phyloP scores from a whole-genome alignment of 208 protist species.

The Blechomonas ayalai region DNA sequence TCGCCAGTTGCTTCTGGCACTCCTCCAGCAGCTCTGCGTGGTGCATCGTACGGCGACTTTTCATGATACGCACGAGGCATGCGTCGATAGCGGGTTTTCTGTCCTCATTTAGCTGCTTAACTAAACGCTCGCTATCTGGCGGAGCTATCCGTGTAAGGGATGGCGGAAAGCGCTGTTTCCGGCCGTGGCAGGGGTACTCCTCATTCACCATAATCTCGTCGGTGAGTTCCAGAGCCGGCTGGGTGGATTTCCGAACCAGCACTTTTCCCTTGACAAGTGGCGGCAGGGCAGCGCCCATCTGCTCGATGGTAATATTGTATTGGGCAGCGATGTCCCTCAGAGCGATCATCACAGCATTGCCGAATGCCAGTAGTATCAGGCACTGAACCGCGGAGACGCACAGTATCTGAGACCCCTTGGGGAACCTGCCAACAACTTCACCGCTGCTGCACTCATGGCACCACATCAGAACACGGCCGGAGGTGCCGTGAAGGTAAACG shows the following conservation, averaged over 20 bases:
- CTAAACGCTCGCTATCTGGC: constrained; percentile 24
- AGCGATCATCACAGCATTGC: constrained; percentile 25
- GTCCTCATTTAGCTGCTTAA: constrained; percentile 60
- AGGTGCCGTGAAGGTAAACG: constrained; percentile 59
- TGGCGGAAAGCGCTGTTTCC: constrained; percentile 49
- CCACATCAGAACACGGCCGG: constrained; percentile 61
- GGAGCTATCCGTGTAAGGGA: constrained; percentile 29
- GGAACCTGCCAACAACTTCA: constrained; percentile 45
- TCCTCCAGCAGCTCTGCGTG: constrained; percentile 68
- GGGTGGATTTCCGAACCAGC: constrained; percentile 4
- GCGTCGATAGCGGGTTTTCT: constrained; percentile 73
- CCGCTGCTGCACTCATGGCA: constrained; percentile 72
- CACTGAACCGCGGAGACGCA: constrained; percentile 59
- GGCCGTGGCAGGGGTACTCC: constrained; percentile 39
- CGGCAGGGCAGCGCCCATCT: constrained; percentile 26
- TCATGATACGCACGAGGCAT: constrained; percentile 84
- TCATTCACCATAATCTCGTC: constrained; percentile 53
- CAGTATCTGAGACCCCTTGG: constrained; percentile 36
- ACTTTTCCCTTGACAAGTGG: constrained; percentile 39
- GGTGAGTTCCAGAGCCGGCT: constrained; percentile 12
- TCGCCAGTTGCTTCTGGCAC: constrained; percentile 56
- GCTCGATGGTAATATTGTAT: constrained; percentile 25
- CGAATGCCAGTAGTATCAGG: constrained; percentile 72
- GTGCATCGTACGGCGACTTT: constrained; percentile 50
- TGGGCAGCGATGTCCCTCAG: constrained; percentile 11